Evolutionary conservation across 768 basidiomycete genomes (phyloP).

Genomic region (Phlebiopsis gigantea): DNA sequence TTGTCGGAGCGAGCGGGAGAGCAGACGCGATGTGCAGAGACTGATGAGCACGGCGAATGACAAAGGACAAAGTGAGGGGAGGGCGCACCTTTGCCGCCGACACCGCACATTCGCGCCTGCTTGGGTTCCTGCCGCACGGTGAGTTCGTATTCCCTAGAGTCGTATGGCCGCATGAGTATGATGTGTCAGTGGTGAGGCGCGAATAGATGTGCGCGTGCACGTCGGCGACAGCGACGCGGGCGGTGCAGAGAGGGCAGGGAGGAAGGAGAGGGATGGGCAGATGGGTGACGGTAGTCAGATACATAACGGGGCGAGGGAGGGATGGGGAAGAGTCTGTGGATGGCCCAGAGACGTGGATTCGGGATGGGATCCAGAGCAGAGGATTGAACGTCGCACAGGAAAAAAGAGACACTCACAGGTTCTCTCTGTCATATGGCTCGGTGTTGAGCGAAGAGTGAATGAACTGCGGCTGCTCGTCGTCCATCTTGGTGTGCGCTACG

Average conservation of each 20-base stretch:
- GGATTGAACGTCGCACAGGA: neutral
- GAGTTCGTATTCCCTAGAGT: constrained; percentile 75
- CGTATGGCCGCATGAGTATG: constrained; percentile 16
- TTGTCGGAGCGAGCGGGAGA: neutral
- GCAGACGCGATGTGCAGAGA: neutral
- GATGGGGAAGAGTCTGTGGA: neutral
- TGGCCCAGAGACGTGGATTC: constrained; percentile 13
- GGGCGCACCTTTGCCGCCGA: constrained; percentile 64
- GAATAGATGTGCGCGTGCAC: neutral
- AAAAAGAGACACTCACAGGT: constrained; percentile 12
- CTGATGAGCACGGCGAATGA: neutral
- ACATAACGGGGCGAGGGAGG: neutral
- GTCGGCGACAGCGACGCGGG: neutral
- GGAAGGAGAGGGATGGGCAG: neutral
- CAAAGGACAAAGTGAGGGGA: neutral
- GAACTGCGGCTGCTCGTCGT: constrained; percentile 17
- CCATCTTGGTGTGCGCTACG: neutral
- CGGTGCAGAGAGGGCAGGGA: neutral
- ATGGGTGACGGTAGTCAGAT: neutral
- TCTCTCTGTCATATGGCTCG: constrained; percentile 13
- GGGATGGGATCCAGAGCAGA: constrained; percentile 2
- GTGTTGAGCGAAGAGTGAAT: constrained; percentile 11
- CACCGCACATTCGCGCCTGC: constrained; percentile 87
- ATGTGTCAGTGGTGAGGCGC: neutral
- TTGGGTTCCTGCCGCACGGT: constrained; percentile 87